Evolutionary conservation across 2,329 filamentous ascomycete species (phyloP), one percentile per base, ranked within the genome.

Genomic region (Clonostachys chloroleuca): DNA sequence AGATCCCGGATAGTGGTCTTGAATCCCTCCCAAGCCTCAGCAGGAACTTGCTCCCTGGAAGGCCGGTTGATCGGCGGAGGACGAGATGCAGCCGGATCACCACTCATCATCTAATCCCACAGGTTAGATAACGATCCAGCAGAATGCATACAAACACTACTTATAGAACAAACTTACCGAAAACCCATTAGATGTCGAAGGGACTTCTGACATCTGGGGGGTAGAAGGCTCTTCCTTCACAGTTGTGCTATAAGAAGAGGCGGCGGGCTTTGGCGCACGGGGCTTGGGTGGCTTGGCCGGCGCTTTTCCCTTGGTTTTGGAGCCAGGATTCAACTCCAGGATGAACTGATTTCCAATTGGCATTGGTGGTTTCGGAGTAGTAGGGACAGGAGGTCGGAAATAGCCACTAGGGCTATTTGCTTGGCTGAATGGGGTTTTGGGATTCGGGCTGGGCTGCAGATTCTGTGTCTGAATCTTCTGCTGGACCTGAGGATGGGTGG

Each of bases 21-120:
- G 49, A 72, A 68, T 30, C 67, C 62, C 52, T 76, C 73, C 73
- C 73, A 77, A 39, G 67, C 62, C 52, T 73, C 70, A 18, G 67
- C 67, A 50, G 70, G 68, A 44, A 73, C 68, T 54, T 70, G 67
- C 52, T 73, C 69, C 49, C 70, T 58, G 42, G 69, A 67, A 24
- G 64, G 62, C 43, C 68, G 62, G 53, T 56, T 48, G 9, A 10
- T 13, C 20, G 40, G 30, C 20, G 39, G 9, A 43, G 51, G 18
- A n/a, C 47, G 42, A 34, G 49, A 33, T 43, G 46, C 34, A 12
- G 34, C 36, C 34, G 30, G 30, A 14, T 46, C 45, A 18, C 37
- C 17, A 9, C 4, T 13, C 16, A 18, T 8, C 39, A 18, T n/a
- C 44, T 45, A 14, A 14, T 45, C 17, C 37, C 16, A 3, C 39